These are phyloP conservation scores for Botrytis byssoidea DNA, from an alignment of 2,329 filamentous ascomycete species.

Conservation along the genomic window DNA sequence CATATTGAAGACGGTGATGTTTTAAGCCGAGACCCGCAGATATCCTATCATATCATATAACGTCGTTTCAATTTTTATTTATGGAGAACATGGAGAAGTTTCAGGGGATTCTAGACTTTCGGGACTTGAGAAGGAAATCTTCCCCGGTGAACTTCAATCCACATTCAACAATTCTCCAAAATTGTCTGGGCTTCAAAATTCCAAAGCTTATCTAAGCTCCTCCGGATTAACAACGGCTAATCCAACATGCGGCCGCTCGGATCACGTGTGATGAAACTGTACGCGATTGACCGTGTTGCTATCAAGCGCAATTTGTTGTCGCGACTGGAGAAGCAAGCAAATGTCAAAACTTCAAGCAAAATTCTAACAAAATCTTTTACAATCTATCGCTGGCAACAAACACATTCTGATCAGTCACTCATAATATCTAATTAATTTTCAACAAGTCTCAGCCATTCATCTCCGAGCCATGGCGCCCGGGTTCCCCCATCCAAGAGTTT, in stretches of 20 bases:
- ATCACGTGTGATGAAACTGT: not conserved
- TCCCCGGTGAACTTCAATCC: not conserved
- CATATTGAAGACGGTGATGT: not conserved
- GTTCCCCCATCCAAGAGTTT: constrained; percentile 32
- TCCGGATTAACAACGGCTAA: not conserved
- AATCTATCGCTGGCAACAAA: not conserved
- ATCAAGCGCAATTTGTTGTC: constrained; percentile 9
- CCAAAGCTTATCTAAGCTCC: not conserved
- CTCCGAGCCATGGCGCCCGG: constrained; percentile 25
- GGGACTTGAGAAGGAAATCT: not conserved
- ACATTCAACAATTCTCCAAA: not conserved
- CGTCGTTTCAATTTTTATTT: not conserved
- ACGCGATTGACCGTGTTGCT: not conserved
- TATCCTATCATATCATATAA: not conserved
- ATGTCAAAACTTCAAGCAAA: not conserved
- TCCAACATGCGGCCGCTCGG: not conserved
- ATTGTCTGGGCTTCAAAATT: not conserved
- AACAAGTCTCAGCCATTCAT: not conserved
- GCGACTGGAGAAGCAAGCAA: not conserved
- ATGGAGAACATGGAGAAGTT: not conserved
- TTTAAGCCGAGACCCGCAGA: not conserved
- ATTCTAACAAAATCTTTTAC: not conserved
- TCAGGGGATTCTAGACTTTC: not conserved
- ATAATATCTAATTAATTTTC: not conserved
- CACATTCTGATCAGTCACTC: too few species aligned